Percentiles rank a stretch among this genome's conserved stretches.
Conservation (phyloP, 805 yeast species). For the Barnettozyma populi region DNA sequence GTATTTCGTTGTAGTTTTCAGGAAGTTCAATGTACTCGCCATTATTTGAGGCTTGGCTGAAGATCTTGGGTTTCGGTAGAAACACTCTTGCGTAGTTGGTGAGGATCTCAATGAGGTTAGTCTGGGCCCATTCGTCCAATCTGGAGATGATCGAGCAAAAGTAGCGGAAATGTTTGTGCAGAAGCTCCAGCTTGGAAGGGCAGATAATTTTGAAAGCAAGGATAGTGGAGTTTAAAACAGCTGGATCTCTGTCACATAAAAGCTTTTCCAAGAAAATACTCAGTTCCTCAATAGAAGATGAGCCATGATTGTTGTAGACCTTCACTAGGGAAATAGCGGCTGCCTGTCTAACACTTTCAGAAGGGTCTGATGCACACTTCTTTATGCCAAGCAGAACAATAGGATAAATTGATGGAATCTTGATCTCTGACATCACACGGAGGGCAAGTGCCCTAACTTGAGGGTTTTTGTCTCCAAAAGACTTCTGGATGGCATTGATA, state of each 20-base stretch:
- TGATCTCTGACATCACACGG: conserved; percentile 76
- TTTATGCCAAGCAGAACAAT: conserved; percentile 70
- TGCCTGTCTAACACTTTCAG: conserved; percentile 74
- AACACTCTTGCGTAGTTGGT: conserved; percentile 61
- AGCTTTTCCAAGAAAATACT: conserved; percentile 44
- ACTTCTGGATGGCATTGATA: conserved; percentile 86
- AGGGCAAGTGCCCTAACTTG: conserved; percentile 67
- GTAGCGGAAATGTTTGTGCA: conserved; percentile 68
- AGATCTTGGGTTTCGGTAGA: conserved; percentile 48
- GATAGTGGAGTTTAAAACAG: conserved; percentile 68
- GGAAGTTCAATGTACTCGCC: conserved; percentile 35
- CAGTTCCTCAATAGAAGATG: conserved; percentile 44
- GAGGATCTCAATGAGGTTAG: conserved; percentile 51
- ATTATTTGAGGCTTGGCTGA: conserved; percentile 27
- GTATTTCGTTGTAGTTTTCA: conserved; percentile 35
- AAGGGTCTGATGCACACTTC: conserved; percentile 60
- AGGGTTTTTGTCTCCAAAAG: conserved; percentile 65
- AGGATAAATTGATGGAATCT: conserved; percentile 75
- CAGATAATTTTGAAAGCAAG: conserved; percentile 48
- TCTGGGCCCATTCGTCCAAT: conserved; percentile 73
- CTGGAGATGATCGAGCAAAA: conserved; percentile 42
- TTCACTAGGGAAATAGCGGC: conserved; percentile 73
- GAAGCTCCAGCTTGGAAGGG: conserved; percentile 51
- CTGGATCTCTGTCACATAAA: conserved; percentile 57
- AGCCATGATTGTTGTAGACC: conserved; percentile 37